These are phyloP conservation scores for Aspergillus udagawae DNA, from an alignment of 2,329 filamentous ascomycete species.

Conservation along the genomic window DNA sequence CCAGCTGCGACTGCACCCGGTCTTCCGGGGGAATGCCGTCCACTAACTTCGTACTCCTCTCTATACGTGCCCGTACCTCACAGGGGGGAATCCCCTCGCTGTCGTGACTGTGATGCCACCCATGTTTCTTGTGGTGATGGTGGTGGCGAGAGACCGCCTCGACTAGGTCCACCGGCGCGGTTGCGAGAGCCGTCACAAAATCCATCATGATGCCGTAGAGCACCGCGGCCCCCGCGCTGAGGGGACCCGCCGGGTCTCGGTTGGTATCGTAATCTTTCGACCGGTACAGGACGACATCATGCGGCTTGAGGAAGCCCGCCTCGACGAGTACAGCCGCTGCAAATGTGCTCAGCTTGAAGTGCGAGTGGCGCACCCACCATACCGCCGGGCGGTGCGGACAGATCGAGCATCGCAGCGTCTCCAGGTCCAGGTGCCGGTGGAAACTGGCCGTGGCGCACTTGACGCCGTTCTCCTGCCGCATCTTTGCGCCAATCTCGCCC, in stretches of 20 bases:
- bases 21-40: not conserved
- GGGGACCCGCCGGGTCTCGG: constrained; percentile 72
- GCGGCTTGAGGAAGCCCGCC: constrained; percentile 61
- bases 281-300: constrained; percentile 68
- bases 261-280: constrained; percentile 70
- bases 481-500: constrained; percentile 57
- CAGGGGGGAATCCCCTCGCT: too few species aligned
- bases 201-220: constrained; percentile 78
- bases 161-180: constrained; percentile 56
- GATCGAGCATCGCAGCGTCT: constrained; percentile 66
- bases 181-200: constrained; percentile 77
- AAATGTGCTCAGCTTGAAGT: constrained; percentile 65
- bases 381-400: constrained; percentile 65
- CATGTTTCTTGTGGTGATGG: not conserved
- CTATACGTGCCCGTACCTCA: too few species aligned
- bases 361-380: constrained; percentile 68
- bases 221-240: constrained; percentile 71
- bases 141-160: constrained; percentile 3
- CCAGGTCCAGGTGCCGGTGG: constrained; percentile 64
- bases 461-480: constrained; percentile 62
- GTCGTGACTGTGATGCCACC: not conserved
- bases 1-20: not conserved
- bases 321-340: constrained; percentile 67
- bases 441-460: constrained; percentile 64
- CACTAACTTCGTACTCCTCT: not conserved